These are phyloP conservation scores for Brasilioporus rufonigricans DNA, from an alignment of 768 basidiomycete species.

Conservation along the genomic window DNA sequence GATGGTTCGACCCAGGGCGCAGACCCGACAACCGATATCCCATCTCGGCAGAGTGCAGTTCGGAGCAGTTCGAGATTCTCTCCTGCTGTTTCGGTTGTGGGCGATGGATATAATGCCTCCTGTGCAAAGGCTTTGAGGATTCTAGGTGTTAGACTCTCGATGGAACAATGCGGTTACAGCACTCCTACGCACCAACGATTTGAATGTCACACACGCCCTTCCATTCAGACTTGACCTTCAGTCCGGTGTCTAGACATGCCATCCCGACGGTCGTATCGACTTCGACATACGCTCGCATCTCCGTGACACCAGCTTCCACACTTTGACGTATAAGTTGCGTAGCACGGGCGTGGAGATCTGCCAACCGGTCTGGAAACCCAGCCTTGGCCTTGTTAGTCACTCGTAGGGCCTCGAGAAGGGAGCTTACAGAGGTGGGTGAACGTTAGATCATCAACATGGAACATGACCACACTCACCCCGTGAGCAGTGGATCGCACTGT, in stretches of 20 bases:
- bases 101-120: conserved; percentile 49
- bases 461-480: conserved; percentile 41
- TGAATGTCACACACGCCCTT: conserved; percentile 51
- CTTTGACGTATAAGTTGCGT: conserved; percentile 54
- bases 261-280: conserved; percentile 54
- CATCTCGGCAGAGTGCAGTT: conserved; percentile 37
- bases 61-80: conserved; percentile 46
- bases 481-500: conserved; percentile 47
- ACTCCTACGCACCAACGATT: conserved; percentile 44
- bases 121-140: conserved; percentile 53
- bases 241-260: conserved; percentile 52
- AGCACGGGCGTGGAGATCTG: conserved; percentile 52
- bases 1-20: conserved; percentile 64
- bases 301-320: conserved; percentile 59
- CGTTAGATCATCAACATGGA: not conserved
- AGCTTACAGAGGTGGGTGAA: conserved; percentile 31
- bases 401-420: conserved; percentile 54
- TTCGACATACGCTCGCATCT: conserved; percentile 69
- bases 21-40: conserved; percentile 56
- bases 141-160: not conserved
- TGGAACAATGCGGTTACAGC: no score
- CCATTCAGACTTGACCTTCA: conserved; percentile 48
- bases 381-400: conserved; percentile 53
- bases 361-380: conserved; percentile 39
- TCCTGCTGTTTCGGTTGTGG: conserved; percentile 36